A percentile compares a stretch with the other conserved stretches of the same genome.
phyloP scores from a whole-genome alignment of 2,329 filamentous ascomycete genomes.

The Ophiostoma piceae region DNA sequence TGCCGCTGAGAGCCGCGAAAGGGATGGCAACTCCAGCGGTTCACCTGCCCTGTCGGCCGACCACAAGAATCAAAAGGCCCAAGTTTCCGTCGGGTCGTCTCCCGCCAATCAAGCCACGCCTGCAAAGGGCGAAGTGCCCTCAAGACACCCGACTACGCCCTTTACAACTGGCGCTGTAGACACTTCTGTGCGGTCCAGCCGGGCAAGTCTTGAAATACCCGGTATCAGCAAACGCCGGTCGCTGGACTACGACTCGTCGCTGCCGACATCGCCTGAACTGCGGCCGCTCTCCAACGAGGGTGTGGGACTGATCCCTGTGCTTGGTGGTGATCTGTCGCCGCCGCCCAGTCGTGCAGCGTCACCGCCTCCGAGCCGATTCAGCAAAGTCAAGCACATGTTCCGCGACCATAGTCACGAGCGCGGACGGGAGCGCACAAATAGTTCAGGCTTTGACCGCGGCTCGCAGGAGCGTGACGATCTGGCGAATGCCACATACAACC shows the following conservation, averaged over 20 bases:
- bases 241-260: constrained; percentile 43
- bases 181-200: constrained; percentile 30
- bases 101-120: background rate
- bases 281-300: constrained; percentile 41
- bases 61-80: background rate
- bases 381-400: constrained; percentile 52
- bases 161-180: background rate
- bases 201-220: constrained; percentile 48
- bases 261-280: constrained; percentile 50
- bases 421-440: constrained; percentile 19
- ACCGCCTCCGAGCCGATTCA: constrained; percentile 55
- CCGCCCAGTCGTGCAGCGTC: constrained; percentile 58
- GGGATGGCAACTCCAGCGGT: background rate
- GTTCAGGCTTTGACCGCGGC: background rate
- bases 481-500: background rate
- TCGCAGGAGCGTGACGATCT: background rate
- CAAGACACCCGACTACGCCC: background rate
- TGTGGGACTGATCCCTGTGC: constrained; percentile 49
- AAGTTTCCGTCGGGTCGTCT: background rate
- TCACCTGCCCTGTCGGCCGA: background rate
- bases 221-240: constrained; percentile 36
- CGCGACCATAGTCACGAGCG: constrained; percentile 49
- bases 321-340: constrained; percentile 59
- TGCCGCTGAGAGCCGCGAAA: background rate
- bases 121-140: background rate